Conservation (phyloP, 495 filamentous ascomycete genomes). For the Aspergillus incahuasiensis region DNA sequence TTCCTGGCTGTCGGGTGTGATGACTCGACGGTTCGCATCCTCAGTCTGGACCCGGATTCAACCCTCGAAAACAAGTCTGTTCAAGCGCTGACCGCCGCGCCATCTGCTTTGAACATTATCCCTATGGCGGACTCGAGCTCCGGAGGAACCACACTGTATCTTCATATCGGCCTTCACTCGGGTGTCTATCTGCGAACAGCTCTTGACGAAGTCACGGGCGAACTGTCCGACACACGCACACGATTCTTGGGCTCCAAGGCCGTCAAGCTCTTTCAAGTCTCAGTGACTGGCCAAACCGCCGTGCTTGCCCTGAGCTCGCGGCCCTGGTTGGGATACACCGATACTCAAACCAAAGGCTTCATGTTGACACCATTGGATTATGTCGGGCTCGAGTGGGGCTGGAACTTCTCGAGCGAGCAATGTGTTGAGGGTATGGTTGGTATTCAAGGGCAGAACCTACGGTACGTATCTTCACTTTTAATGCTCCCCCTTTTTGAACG, state of each 20-base stretch:
- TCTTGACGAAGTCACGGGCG: conserved; percentile 89
- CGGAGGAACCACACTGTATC: conserved; percentile 73
- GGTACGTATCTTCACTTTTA: conserved; percentile 53
- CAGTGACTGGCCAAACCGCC: conserved; percentile 78
- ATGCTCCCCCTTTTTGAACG: conserved; percentile 12
- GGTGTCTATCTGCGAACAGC: conserved; percentile 94
- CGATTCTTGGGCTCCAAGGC: conserved; percentile 88
- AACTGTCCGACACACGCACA: conserved; percentile 88
- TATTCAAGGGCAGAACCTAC: conserved; percentile 82
- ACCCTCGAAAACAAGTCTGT: conserved; percentile 90
- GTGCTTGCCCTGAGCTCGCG: conserved; percentile 86
- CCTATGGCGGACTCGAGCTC: conserved; percentile 85
- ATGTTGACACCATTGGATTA: conserved; percentile 91
- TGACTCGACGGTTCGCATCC: conserved; percentile 89
- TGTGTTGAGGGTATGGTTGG: conserved; percentile 93
- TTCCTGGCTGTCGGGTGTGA: conserved; percentile 96
- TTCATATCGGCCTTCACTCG: conserved; percentile 93
- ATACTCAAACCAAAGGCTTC: conserved; percentile 75
- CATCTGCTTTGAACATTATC: conserved; percentile 88
- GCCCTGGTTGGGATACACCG: conserved; percentile 89
- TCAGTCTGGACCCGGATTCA: conserved; percentile 83
- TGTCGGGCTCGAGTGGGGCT: conserved; percentile 82
- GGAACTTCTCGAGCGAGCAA: conserved; percentile 93
- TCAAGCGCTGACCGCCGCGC: conserved; percentile 84
- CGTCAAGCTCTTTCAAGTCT: conserved; percentile 80